These are phyloP conservation scores for Sporothrix variecibatus DNA, from an alignment of 2,329 filamentous ascomycete genomes.

Conservation along the genomic window DNA sequence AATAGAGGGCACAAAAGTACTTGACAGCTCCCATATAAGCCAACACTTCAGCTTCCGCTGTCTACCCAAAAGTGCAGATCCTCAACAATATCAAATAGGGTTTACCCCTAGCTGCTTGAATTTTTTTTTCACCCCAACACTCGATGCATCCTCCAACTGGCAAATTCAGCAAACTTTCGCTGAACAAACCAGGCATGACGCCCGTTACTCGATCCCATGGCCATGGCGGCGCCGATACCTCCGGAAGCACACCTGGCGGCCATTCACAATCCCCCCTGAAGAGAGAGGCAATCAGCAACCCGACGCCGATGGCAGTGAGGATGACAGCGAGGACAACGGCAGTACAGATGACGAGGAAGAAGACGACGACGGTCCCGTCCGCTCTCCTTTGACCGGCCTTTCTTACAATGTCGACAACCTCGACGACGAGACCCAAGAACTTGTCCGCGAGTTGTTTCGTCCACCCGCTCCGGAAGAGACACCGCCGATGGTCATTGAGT, in stretches of 20 bases:
- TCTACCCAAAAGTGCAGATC: background rate
- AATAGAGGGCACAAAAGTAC: background rate
- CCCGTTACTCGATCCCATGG: slow-evolving; percentile 29
- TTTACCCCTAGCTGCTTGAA: background rate
- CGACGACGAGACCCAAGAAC: slow-evolving; percentile 33
- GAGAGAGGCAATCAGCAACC: background rate
- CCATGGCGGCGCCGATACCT: background rate
- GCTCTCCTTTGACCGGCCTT: slow-evolving; percentile 41
- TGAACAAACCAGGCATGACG: slow-evolving; percentile 24
- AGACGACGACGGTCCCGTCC: slow-evolving; percentile 36
- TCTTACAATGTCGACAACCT: slow-evolving; percentile 39
- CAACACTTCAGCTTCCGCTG: background rate
- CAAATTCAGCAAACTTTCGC: slow-evolving; percentile 28
- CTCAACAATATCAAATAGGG: background rate
- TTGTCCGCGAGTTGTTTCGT: slow-evolving; percentile 48
- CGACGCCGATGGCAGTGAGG: background rate
- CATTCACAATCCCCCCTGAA: background rate
- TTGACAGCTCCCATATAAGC: background rate
- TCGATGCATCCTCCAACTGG: slow-evolving; percentile 26
- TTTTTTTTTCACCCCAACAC: background rate
- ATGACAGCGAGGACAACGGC: background rate
- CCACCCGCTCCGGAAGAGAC: slow-evolving; percentile 40
- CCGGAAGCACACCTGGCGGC: background rate
- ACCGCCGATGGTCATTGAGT: slow-evolving; percentile 52
- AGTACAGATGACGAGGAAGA: background rate